Conservation (phyloP, 352 stramenopile genomes). For the Globisporangium nunn region DNA sequence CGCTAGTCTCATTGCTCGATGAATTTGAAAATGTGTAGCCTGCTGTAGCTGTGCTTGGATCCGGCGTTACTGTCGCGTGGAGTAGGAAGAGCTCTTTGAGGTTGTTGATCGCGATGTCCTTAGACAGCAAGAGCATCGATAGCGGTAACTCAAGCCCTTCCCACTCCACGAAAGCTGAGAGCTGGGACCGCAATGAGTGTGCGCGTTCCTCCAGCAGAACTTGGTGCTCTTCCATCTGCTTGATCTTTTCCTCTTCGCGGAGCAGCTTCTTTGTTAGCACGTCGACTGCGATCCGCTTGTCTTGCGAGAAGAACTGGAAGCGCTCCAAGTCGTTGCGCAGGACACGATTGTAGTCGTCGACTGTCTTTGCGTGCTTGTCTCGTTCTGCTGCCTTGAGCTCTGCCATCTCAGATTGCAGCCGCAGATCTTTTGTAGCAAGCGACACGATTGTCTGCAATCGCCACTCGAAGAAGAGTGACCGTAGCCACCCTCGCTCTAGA, state of each 20-base stretch:
- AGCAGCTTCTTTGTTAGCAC: conserved; percentile 72
- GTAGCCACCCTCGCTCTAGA: conserved; percentile 36
- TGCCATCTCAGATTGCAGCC: conserved; percentile 42
- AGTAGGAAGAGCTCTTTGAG: conserved; percentile 46
- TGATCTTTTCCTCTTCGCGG: conserved; percentile 56
- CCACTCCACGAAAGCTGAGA: conserved; percentile 51
- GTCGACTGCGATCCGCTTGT: conserved; percentile 69
- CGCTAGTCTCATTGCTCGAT: not conserved
- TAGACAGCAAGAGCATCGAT: conserved; percentile 40
- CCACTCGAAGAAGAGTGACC: conserved; percentile 39
- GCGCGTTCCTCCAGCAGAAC: conserved; percentile 42
- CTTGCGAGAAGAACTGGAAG: conserved; percentile 74
- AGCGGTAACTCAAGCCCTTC: conserved; percentile 33
- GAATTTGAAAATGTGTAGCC: not conserved
- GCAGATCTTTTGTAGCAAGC: conserved; percentile 31
- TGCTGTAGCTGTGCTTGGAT: not conserved
- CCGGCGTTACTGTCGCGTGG: conserved; percentile 16
- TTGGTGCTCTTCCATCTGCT: conserved; percentile 53
- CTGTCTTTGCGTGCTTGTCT: conserved; percentile 52
- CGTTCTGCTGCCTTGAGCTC: conserved; percentile 48
- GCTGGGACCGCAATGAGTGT: conserved; percentile 33
- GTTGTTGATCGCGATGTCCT: conserved; percentile 41
- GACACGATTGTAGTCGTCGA: conserved; percentile 70
- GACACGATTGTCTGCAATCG: conserved; percentile 26
- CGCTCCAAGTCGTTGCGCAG: conserved; percentile 64